Base-by-base conservation (phyloP, 495 filamentous ascomycete species). In the Penicillium pulvis region DNA sequence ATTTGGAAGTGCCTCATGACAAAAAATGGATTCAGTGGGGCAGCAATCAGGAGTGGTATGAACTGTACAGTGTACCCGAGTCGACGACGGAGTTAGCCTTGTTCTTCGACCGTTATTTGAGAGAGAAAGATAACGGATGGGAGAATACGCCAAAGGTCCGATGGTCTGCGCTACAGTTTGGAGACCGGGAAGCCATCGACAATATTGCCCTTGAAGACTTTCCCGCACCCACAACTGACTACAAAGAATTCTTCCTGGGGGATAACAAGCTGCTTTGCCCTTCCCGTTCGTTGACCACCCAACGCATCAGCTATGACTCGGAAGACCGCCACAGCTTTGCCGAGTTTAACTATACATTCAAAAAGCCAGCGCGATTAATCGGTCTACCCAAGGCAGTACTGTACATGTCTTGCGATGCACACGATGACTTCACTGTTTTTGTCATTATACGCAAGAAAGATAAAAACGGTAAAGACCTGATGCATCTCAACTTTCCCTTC, bases 51-150 rank as follows among this genome's bases (percentile, higher is more conserved):
- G 76, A 79, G 54, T 79, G 75, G 76, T 74, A 66, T 51, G 75
- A 78, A 51, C 58, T 75, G 1, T 76, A 73, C 44, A 63, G 53
- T 26, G 44, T 28, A 49, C 8, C 60, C 50, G 2, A 52, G 72
- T 4, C 59, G 62, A 0, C 53, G 48, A 11, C 35, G 1, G 73
- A 80, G 31, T 61, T 77, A 0, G 28, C 33, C 12, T 14, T 45
- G 1, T 80, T 75, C 64, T 79, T 77, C 53, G 75, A 76, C 48
- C 66, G 59, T 9, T 80, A 74, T 46, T 54, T 77, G 19, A 72
- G 70, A 30, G 72, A 69, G 1, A 58, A 66, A 2, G 49, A 72
- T 8, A 80, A 79, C 44, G 74, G 62, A 14, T 80, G 75, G 75
- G 75, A 78, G 35, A 51, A 66, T 17, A 77, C 74, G 0, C 75